A percentile compares a stretch with the other conserved stretches of the same genome.
Evolutionary conservation across 129 eudicot genomes (phyloP).

Genomic region (Kitagawia praeruptora): DNA sequence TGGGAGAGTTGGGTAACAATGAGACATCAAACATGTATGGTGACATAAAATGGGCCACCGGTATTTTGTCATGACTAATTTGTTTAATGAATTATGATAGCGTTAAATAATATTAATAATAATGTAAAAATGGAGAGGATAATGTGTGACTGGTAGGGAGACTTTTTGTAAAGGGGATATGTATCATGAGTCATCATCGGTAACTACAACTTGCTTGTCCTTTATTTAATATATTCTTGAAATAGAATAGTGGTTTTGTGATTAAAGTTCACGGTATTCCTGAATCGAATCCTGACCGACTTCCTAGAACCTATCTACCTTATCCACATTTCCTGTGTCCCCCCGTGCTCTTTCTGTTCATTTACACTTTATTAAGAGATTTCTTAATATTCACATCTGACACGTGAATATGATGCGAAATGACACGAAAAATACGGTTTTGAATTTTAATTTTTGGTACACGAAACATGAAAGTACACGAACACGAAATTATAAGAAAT

Average conservation of each 20-base stretch:
- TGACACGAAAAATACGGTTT: too few species aligned
- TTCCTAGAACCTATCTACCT: background rate
- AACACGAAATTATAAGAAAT: too few species aligned
- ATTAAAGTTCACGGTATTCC: background rate
- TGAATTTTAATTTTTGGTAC: too few species aligned
- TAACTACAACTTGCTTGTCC: background rate
- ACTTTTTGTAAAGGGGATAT: background rate
- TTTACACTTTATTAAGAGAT: too few species aligned
- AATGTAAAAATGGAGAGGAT: background rate
- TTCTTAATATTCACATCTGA: too few species aligned
- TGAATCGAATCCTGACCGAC: background rate
- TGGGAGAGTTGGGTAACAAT: background rate
- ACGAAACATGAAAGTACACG: too few species aligned
- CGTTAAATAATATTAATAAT: background rate
- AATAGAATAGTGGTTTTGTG: background rate
- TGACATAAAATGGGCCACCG: background rate
- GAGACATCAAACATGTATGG: background rate
- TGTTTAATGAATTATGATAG: background rate
- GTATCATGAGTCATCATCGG: background rate
- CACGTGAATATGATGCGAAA: too few species aligned
- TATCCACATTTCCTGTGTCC: background rate
- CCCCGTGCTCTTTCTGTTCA: background rate
- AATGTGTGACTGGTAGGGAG: background rate
- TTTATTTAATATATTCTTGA: background rate
- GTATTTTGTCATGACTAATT: background rate